These are phyloP conservation scores for Botryococcus braunii DNA, from an alignment of 163 green algal genomes.

Conservation along the genomic window DNA sequence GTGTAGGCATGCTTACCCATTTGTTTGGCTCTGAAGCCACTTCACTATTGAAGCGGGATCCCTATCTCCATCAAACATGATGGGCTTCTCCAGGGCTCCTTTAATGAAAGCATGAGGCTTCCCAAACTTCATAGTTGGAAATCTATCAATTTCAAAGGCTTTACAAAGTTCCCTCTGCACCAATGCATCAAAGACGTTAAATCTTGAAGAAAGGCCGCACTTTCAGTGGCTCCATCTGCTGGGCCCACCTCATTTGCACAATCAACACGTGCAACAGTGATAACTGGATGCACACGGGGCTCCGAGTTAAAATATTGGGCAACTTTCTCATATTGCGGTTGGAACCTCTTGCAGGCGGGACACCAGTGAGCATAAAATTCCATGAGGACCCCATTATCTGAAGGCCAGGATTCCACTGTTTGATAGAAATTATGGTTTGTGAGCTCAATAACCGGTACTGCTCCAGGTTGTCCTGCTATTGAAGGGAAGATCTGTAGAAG, in stretches of 20 bases:
- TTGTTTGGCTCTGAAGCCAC: too few relatives aligned
- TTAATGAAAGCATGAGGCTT: too few relatives aligned
- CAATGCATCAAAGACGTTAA: constrained; percentile 4
- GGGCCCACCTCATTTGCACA: constrained; percentile 21
- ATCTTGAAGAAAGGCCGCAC: too few relatives aligned
- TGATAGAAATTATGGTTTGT: too few relatives aligned
- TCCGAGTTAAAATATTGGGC: constrained; percentile 17
- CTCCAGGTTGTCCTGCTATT: too few relatives aligned
- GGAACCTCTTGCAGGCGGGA: constrained; percentile 20
- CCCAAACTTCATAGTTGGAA: constrained; percentile 22
- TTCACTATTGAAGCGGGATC: too few relatives aligned
- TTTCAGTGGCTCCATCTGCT: neutral
- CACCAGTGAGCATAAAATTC: constrained; percentile 28
- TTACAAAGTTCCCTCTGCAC: constrained; percentile 20
- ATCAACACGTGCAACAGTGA: constrained; percentile 21
- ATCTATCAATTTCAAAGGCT: constrained; percentile 10
- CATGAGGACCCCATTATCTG: constrained; percentile 5
- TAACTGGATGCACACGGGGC: constrained; percentile 13
- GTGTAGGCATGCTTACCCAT: too few relatives aligned
- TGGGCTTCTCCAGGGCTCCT: too few relatives aligned
- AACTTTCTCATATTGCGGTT: constrained; percentile 22
- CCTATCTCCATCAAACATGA: too few relatives aligned
- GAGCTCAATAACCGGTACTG: too few relatives aligned
- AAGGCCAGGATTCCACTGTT: too few relatives aligned
- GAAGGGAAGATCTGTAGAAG: too few relatives aligned